phyloP scores from a whole-genome alignment of 768 basidiomycete species.

The Porphyrellus cyaneotinctus region DNA sequence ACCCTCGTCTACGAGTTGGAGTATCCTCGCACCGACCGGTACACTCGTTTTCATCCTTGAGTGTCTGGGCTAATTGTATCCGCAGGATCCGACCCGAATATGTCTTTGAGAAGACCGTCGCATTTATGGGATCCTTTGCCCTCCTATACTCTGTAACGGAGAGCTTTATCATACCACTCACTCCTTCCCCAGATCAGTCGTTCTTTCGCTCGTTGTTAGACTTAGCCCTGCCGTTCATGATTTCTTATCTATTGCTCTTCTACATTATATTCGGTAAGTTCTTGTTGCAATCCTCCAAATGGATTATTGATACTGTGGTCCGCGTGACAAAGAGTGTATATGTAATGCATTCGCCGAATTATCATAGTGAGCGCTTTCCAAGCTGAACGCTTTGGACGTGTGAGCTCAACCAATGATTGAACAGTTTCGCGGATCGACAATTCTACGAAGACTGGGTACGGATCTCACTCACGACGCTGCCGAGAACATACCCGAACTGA shows the following conservation, averaged over 20 bases:
- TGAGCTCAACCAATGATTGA: conserved; percentile 4
- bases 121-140: conserved; percentile 94
- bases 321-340: conserved; percentile 68
- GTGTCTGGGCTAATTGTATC: not conserved
- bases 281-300: not conserved
- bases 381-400: not conserved
- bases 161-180: conserved; percentile 86
- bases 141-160: conserved; percentile 93
- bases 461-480: not conserved
- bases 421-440: conserved; percentile 91
- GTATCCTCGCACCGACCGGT: conserved; percentile 88
- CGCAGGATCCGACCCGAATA: conserved; percentile 45
- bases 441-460: conserved; percentile 95
- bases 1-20: conserved; percentile 95
- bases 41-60: conserved; percentile 20
- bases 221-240: conserved; percentile 89
- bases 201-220: conserved; percentile 78
- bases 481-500: not conserved
- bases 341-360: conserved; percentile 95
- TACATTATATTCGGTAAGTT: conserved; percentile 75
- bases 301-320: not conserved
- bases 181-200: conserved; percentile 62
- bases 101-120: conserved; percentile 59
- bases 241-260: conserved; percentile 83
- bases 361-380: conserved; percentile 57